phyloP scores from a whole-genome alignment of 257 asterid genomes.

The Knoxia roxburghii region DNA sequence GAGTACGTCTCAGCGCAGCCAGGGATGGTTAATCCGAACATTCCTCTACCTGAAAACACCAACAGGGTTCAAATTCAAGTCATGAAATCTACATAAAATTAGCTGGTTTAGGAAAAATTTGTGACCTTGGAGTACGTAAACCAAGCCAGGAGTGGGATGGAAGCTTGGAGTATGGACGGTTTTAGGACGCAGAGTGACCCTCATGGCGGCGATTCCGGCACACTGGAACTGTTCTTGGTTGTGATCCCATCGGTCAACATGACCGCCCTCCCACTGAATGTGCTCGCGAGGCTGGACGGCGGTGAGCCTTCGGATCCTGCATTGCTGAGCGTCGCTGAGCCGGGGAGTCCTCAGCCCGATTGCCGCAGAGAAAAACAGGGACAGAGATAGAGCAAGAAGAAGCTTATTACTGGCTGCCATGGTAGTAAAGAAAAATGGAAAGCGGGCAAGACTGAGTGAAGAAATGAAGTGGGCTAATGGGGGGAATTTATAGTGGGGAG shows the following conservation, averaged over 20 bases:
- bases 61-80: too few species aligned
- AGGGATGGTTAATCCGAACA: constrained; percentile 43
- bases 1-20: constrained; percentile 70
- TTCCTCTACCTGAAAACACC: constrained; percentile 45
- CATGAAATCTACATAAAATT: too few species aligned
- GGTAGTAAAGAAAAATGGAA: neutral
- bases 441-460: too few species aligned
- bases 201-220: constrained; percentile 55
- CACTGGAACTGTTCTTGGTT: constrained; percentile 54
- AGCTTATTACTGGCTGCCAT: constrained; percentile 36
- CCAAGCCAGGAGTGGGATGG: constrained; percentile 64
- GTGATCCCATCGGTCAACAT: constrained; percentile 58
- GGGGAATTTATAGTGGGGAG: constrained; percentile 17
- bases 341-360: constrained; percentile 16
- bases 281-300: constrained; percentile 35
- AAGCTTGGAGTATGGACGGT: constrained; percentile 57
- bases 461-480: neutral
- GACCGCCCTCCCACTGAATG: constrained; percentile 54
- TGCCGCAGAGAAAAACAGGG: constrained; percentile 25
- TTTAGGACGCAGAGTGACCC: constrained; percentile 35
- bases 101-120: too few species aligned
- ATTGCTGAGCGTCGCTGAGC: constrained; percentile 48
- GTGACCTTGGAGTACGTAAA: constrained; percentile 55
- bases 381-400: constrained; percentile 25
- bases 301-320: constrained; percentile 48